phyloP scores from a whole-genome alignment of 345 rosid genomes.

The Arabidopsis arenosa region DNA sequence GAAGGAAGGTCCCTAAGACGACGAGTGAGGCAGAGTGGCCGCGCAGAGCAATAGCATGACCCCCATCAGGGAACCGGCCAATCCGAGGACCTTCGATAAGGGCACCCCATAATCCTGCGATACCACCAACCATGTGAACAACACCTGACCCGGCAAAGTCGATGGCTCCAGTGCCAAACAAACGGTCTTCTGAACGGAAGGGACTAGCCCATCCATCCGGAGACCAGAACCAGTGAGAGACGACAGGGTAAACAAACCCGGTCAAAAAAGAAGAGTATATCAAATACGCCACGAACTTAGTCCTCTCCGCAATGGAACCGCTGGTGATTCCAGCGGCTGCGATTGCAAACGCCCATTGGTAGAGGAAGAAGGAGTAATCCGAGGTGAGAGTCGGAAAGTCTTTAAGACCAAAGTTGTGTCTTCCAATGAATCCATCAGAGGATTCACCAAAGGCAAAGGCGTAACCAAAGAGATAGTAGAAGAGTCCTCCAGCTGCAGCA shows the following conservation, averaged over 20 bases:
- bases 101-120: slow-evolving; percentile 85
- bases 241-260: slow-evolving; percentile 90
- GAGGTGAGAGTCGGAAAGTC: slow-evolving; percentile 38
- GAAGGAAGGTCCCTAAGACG: slow-evolving; percentile 74
- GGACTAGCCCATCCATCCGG: slow-evolving; percentile 89
- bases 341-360: slow-evolving; percentile 95
- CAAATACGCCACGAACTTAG: slow-evolving; percentile 86
- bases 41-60: slow-evolving; percentile 47
- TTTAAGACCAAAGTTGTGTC: slow-evolving; percentile 67
- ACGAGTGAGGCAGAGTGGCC: slow-evolving; percentile 80
- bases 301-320: slow-evolving; percentile 90
- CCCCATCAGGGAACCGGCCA: slow-evolving; percentile 61
- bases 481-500: slow-evolving; percentile 88
- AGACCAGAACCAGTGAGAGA: slow-evolving; percentile 96
- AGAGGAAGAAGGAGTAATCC: slow-evolving; percentile 80
- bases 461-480: slow-evolving; percentile 86
- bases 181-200: slow-evolving; percentile 42
- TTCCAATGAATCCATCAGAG: slow-evolving; percentile 81
- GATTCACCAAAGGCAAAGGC: slow-evolving; percentile 90
- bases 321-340: slow-evolving; percentile 96
- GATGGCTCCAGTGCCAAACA: slow-evolving; percentile 73
- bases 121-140: slow-evolving; percentile 82
- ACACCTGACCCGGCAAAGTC: slow-evolving; percentile 85
- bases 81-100: slow-evolving; percentile 77
- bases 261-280: slow-evolving; percentile 85